Base-by-base conservation (phyloP, 2,329 filamentous ascomycete genomes). In the Paecilomyces dactylethromorphus region DNA sequence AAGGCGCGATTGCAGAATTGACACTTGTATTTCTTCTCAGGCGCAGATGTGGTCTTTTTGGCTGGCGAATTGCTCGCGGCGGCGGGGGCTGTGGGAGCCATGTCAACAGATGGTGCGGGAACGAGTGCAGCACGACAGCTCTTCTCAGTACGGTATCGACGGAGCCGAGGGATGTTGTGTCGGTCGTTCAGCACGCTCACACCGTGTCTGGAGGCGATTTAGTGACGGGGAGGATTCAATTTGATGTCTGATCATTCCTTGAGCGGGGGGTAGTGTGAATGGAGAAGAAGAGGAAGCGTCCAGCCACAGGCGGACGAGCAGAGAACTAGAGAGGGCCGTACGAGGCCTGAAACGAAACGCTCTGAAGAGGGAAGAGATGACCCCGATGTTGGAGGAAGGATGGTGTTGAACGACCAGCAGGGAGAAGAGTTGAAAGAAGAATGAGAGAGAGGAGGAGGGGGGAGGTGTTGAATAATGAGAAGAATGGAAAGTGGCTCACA, bases 11-110 rank as follows among this genome's bases (percentile, higher is more conserved):
- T 92, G 82, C 94, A 97, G 78, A 96, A 97, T 82, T 96, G 92
- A 81, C 94, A 99, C 78, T 97, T 97, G 86, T 99, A 99, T 79
- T 97, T 96, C 82, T 95, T 93, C 82, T 97, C 94, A 58, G 92
- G 91, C 68, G 86, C 88, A 68, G 87, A 79, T 62, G 88, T 82
- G 66, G 88, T 78, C 80, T 95, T 96, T 79, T 95, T 96, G 77
- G 90, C 87, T 71, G 88, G 83, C 68, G 85, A 84, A 73, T 89
- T 84, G 71, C 87, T 84, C 72, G 91, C 85, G 71, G 85, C 80
- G 71, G 85, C 83, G 68, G 85, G 77, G 71, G 88, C 68, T 62
- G 68, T 70, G 55, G 76, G 73, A 69, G 76, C 74, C 75, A 77
- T 77, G 59, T 71, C 66, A 65, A 62, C 58, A 59, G 56, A 62